phyloP scores from a whole-genome alignment of 2,329 filamentous ascomycete species.

The Aureobasidium sp. region DNA sequence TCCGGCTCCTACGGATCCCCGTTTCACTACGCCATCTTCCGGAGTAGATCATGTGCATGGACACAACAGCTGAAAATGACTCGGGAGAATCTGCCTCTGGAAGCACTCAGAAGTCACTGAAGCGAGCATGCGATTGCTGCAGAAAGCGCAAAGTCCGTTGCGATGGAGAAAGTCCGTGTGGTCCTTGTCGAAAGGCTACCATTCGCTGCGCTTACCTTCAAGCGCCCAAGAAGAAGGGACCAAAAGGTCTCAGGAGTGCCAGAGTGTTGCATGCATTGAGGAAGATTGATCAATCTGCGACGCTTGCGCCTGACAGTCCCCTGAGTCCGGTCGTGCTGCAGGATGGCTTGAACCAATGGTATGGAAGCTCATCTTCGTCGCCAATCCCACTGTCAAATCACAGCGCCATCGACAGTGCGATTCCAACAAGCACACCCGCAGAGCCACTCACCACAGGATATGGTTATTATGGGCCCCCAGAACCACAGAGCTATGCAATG shows the following conservation, averaged over 20 bases:
- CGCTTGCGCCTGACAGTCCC: constrained; percentile 19
- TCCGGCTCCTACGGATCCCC: neutral
- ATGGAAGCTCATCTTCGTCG: constrained; percentile 12
- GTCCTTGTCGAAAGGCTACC: constrained; percentile 27
- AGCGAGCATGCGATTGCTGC: constrained; percentile 30
- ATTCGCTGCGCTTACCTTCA: constrained; percentile 29
- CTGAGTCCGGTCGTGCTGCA: constrained; percentile 16
- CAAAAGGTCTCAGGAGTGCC: constrained; percentile 27
- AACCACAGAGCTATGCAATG: neutral
- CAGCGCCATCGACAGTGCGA: neutral
- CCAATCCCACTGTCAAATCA: neutral
- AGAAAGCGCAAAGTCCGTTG: constrained; percentile 29
- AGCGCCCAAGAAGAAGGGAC: constrained; percentile 29
- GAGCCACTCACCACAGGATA: neutral
- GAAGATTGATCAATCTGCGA: constrained; percentile 24
- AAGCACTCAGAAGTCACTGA: constrained; percentile 15
- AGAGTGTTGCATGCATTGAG: constrained; percentile 27
- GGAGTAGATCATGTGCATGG: constrained; percentile 2
- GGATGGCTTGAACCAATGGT: constrained; percentile 11
- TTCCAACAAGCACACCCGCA: neutral
- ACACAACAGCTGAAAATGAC: constrained; percentile 11
- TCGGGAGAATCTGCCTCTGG: constrained; percentile 8
- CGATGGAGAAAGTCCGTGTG: constrained; percentile 26
- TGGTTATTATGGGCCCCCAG: neutral
- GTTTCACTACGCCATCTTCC: neutral